A percentile compares a stretch with the other conserved stretches of the same genome.
phyloP scores from a whole-genome alignment of 176 grass and related monocot genomes.

The Musa itinerans region DNA sequence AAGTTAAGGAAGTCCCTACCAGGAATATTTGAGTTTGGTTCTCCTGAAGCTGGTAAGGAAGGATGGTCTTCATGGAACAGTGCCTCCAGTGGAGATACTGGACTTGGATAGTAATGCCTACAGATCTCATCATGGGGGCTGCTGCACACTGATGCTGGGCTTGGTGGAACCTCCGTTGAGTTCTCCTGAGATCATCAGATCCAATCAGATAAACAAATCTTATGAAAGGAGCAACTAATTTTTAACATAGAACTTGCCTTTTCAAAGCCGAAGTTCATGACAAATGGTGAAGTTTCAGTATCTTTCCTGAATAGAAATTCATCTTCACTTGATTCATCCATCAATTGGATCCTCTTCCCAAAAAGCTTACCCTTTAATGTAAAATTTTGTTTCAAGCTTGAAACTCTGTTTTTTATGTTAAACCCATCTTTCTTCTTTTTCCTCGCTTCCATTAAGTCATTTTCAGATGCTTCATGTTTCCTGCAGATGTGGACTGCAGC shows the following conservation, averaged over 20 bases:
- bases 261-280: conserved; percentile 55
- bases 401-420: conserved; percentile 53
- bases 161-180: conserved; percentile 91
- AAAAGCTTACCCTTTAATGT: conserved; percentile 62
- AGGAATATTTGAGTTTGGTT: conserved; percentile 21
- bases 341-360: conserved; percentile 54
- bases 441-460: conserved; percentile 29
- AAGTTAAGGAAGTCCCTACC: conserved; percentile 31
- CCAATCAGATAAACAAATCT: neutral
- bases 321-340: conserved; percentile 37
- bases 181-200: conserved; percentile 57
- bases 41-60: conserved; percentile 28
- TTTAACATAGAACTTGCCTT: conserved; percentile 36
- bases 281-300: conserved; percentile 48
- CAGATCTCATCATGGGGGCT: conserved; percentile 69
- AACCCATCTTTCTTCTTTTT: conserved; percentile 66
- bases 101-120: conserved; percentile 72
- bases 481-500: conserved; percentile 30
- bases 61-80: conserved; percentile 40
- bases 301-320: conserved; percentile 50
- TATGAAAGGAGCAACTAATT: neutral
- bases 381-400: conserved; percentile 66
- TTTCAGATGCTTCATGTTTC: conserved; percentile 46
- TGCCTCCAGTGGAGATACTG: conserved; percentile 27
- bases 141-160: conserved; percentile 83